phyloP scores from a whole-genome alignment of 768 basidiomycete genomes.

The Boletales sp. region DNA sequence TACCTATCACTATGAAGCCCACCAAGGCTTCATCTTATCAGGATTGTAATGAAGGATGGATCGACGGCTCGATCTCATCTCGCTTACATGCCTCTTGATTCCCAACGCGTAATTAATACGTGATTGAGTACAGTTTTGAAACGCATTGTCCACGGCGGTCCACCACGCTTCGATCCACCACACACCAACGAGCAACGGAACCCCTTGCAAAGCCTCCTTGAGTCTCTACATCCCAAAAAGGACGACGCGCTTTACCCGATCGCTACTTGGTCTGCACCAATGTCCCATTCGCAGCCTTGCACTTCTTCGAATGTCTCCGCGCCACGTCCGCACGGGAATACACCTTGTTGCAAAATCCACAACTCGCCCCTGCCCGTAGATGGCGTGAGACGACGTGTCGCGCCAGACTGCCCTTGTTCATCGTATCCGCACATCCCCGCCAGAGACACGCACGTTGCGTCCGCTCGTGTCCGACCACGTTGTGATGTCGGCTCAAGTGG shows the following conservation, averaged over 20 bases:
- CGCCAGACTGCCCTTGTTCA: conserved; percentile 26
- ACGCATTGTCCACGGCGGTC: neutral
- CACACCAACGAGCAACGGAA: too few species aligned
- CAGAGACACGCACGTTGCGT: conserved; percentile 16
- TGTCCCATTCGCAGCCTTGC: conserved; percentile 20
- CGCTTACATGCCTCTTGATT: neutral
- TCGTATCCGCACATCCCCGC: conserved; percentile 18
- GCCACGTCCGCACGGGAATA: conserved; percentile 27
- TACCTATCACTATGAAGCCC: too few species aligned
- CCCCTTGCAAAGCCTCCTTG: neutral
- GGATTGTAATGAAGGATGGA: neutral
- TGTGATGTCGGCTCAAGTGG: conserved; percentile 19
- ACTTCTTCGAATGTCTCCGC: conserved; percentile 24
- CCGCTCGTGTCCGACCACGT: conserved; percentile 19
- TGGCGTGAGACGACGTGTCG: conserved; percentile 25
- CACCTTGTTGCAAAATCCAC: conserved; percentile 21
- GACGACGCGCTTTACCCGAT: neutral
- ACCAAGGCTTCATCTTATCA: neutral
- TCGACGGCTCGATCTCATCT: neutral
- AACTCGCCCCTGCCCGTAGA: conserved; percentile 15
- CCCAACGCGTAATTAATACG: neutral
- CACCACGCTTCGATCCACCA: neutral
- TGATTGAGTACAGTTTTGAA: neutral
- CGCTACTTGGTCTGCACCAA: neutral
- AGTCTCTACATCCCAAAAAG: neutral